These are phyloP conservation scores for Trichosporon asahii DNA, from an alignment of 1,284 basidiomycete genomes.

Conservation along the genomic window DNA sequence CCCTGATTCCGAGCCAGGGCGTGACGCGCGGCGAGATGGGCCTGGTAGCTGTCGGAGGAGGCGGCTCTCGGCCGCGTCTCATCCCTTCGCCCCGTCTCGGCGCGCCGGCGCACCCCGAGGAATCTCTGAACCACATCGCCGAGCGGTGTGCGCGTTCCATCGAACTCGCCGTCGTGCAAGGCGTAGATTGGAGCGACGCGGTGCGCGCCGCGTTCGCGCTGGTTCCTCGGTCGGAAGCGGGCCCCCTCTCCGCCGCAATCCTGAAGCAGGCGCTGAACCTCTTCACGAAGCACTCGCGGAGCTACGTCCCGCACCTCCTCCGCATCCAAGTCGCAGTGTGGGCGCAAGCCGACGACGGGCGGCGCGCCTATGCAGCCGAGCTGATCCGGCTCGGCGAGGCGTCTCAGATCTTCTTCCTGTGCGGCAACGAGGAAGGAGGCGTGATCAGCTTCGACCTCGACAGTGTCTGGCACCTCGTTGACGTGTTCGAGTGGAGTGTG, in stretches of 20 bases:
- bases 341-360: conserved; percentile 29
- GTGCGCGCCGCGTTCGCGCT: conserved; percentile 32
- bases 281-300: conserved; percentile 23
- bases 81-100: conserved; percentile 20
- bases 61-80: conserved; percentile 16
- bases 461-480: conserved; percentile 39
- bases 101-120: conserved; percentile 13
- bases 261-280: conserved; percentile 20
- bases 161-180: conserved; percentile 33
- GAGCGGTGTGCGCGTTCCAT: conserved; percentile 27
- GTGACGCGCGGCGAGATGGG: conserved; percentile 35
- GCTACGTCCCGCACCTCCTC: conserved; percentile 26
- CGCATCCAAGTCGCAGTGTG: conserved; percentile 38
- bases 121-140: conserved; percentile 20
- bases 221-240: conserved; percentile 18
- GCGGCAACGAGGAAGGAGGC: conserved; percentile 26
- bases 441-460: conserved; percentile 36
- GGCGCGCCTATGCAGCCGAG: conserved; percentile 30
- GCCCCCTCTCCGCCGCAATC: conserved; percentile 22
- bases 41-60: conserved; percentile 26
- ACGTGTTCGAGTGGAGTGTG: conserved; percentile 39
- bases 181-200: conserved; percentile 38
- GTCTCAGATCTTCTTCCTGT: conserved; percentile 31
- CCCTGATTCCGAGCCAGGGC: conserved; percentile 27
- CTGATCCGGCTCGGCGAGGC: conserved; percentile 37